Percentiles rank a stretch among this genome's conserved stretches.
phyloP scores from a whole-genome alignment of 371 early-diverging fungal species.

The Lichtheimia ornata region DNA sequence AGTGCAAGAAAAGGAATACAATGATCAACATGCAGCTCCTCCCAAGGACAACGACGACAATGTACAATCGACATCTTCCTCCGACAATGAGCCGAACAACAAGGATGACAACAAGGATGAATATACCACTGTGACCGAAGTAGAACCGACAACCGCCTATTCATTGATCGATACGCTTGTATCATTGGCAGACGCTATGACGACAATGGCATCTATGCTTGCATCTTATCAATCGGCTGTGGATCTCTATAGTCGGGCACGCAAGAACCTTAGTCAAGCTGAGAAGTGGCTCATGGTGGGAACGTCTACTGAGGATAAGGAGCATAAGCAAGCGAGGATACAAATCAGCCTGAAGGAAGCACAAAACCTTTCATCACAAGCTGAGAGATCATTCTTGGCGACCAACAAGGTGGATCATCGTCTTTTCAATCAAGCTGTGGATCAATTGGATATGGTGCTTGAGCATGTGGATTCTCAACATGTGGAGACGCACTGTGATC shows the following conservation, averaged over 20 bases:
- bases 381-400: slow-evolving; percentile 58
- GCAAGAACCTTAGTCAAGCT: slow-evolving; percentile 32
- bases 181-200: slow-evolving; percentile 41
- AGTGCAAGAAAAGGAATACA: slow-evolving; percentile 47
- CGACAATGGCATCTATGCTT: slow-evolving; percentile 52
- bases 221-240: slow-evolving; percentile 38
- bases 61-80: neutral
- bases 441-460: slow-evolving; percentile 53
- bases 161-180: slow-evolving; percentile 46
- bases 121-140: slow-evolving; percentile 40
- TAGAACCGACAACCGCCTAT: slow-evolving; percentile 42
- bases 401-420: slow-evolving; percentile 45
- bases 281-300: slow-evolving; percentile 36
- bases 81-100: neutral
- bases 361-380: slow-evolving; percentile 54
- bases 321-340: slow-evolving; percentile 32
- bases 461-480: slow-evolving; percentile 44
- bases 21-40: slow-evolving; percentile 12
- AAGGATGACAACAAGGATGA: slow-evolving; percentile 5
- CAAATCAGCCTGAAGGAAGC: slow-evolving; percentile 60
- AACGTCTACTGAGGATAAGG: slow-evolving; percentile 26
- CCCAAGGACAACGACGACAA: neutral
- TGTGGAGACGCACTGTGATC: slow-evolving; percentile 72
- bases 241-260: slow-evolving; percentile 40
- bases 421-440: slow-evolving; percentile 42